Conservation (phyloP, 345 rosid genomes). For the Dipteronia sinensis region DNA sequence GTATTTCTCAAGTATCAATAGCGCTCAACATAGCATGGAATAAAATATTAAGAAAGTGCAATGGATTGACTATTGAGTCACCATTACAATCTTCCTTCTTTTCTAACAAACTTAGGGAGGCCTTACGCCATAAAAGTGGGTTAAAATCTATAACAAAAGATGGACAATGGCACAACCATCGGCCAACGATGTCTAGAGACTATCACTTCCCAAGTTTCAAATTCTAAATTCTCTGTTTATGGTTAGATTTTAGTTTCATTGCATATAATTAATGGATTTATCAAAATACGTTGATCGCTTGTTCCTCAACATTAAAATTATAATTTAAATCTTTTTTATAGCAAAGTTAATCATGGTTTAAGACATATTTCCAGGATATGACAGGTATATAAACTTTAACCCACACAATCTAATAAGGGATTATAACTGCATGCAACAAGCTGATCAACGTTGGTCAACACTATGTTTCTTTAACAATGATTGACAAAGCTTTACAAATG, state of each 20-base stretch:
- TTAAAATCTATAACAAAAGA: neutral
- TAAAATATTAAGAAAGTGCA: neutral
- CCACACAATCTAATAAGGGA: too few species aligned
- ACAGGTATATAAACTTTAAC: too few species aligned
- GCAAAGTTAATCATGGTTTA: neutral
- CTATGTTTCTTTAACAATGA: neutral
- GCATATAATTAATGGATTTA: neutral
- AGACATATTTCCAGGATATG: too few species aligned
- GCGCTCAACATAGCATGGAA: neutral
- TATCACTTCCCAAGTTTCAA: neutral
- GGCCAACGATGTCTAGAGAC: neutral
- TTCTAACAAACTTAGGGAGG: neutral
- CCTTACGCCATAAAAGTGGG: neutral
- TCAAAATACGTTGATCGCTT: neutral
- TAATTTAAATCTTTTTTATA: neutral
- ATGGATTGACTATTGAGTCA: slow-evolving; percentile 1
- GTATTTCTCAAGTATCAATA: neutral
- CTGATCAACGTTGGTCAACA: too few species aligned
- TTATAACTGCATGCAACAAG: too few species aligned
- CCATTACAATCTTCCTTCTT: neutral
- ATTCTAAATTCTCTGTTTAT: neutral
- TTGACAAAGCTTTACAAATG: neutral
- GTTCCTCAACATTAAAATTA: neutral
- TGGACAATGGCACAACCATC: neutral
- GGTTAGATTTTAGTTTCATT: neutral